Conservation (phyloP, 1,139 yeast species). For the Pichia sp. region DNA sequence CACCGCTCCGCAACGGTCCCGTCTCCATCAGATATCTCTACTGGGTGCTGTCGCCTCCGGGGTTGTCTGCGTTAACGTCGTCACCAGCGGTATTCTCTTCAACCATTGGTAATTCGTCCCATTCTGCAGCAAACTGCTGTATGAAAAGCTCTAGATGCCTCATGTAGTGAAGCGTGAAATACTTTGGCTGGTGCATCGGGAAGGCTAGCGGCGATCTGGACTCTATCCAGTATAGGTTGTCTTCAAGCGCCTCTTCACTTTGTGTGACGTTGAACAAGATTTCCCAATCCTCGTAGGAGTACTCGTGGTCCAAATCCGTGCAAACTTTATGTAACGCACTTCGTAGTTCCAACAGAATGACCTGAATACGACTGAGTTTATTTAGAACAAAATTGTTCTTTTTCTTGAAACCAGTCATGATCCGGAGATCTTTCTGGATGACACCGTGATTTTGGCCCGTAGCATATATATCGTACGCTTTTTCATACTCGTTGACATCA, state of each 20-base stretch:
- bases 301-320: conserved; percentile 34
- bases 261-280: conserved; percentile 32
- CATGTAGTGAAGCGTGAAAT: conserved; percentile 47
- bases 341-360: conserved; percentile 23
- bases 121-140: conserved; percentile 26
- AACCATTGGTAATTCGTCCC: conserved; percentile 15
- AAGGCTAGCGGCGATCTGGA: conserved; percentile 60
- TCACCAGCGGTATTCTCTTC: not conserved
- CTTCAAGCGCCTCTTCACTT: conserved; percentile 23
- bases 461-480: conserved; percentile 9
- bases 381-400: conserved; percentile 25
- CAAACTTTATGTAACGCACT: conserved; percentile 22
- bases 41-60: not conserved
- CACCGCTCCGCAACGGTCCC: not conserved
- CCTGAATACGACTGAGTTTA: conserved; percentile 23
- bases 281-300: conserved; percentile 45
- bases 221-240: conserved; percentile 32
- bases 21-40: not conserved
- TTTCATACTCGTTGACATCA: conserved; percentile 15
- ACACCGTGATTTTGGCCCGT: conserved; percentile 10
- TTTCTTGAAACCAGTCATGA: conserved; percentile 27
- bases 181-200: conserved; percentile 65
- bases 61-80: not conserved
- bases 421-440: conserved; percentile 25
- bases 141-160: conserved; percentile 33